A percentile compares a stretch with the other conserved stretches of the same genome.
phyloP scores from a whole-genome alignment of 805 yeast genomes.

The Metschnikowia vanudenii region DNA sequence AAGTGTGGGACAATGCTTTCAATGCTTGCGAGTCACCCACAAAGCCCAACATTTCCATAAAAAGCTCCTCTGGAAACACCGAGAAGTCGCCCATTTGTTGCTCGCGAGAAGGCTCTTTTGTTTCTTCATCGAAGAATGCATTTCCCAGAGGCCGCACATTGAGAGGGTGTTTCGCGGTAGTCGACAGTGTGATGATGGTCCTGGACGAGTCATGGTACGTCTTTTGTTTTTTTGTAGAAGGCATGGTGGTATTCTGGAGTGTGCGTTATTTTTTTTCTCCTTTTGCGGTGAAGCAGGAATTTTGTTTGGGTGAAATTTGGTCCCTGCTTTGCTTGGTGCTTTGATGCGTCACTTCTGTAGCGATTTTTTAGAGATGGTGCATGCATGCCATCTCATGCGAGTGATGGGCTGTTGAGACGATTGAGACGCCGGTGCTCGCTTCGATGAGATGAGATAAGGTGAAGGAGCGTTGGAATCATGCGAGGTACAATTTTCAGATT shows the following conservation, averaged over 20 bases:
- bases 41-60: constrained; percentile 51
- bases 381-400: no score
- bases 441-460: no score
- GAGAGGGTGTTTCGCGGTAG: constrained; percentile 17
- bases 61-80: constrained; percentile 59
- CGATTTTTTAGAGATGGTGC: no score
- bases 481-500: no score
- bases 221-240: constrained; percentile 6
- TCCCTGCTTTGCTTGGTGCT: no score
- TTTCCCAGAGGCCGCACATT: constrained; percentile 22
- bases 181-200: constrained; percentile 6
- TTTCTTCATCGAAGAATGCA: constrained; percentile 9
- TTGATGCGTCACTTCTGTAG: no score
- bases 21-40: constrained; percentile 50
- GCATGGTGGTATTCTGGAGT: background rate
- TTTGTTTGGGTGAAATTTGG: no score
- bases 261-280: no score
- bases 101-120: constrained; percentile 17
- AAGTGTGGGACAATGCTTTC: constrained; percentile 52
- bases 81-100: constrained; percentile 54
- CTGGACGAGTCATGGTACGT: constrained; percentile 8
- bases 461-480: no score
- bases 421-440: no score
- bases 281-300: no score
- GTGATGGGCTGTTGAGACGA: no score